Base-by-base conservation (phyloP, 108 stramenopile species). In the Skeletonema menzelii region DNA sequence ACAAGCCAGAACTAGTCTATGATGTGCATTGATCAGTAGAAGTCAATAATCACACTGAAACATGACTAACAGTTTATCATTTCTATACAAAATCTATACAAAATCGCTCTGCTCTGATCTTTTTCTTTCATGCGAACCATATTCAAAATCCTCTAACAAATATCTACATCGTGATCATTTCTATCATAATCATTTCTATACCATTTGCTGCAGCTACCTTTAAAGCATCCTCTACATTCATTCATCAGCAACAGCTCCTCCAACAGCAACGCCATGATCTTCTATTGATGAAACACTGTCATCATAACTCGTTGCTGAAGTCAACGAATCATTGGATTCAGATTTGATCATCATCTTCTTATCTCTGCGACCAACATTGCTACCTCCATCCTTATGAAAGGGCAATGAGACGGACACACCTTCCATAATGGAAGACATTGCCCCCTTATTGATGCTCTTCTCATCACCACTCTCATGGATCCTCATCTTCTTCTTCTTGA, bases 301-400 rank as follows among this genome's bases (percentile, higher is more conserved):
- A 46, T 46, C 44, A 46, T 46, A 46, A 46, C 49, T 53, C 49
- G 49, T 53, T 53, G 49, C 22, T 8, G 49, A 53, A 24, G 49
- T 53, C 20, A 53, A 24, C 22, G 49, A 53, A 53, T 53, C 49
- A 22, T 53, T 53, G 20, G 49, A 53, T 53, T 53, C 49, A 22
- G 49, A 53, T 22, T 53, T 53, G 49, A 53, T 53, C 49, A 53
- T 53, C 49, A 53, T 53, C 49, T 53, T 53, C 22, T 15, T 42
- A 42, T 53, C 49, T 53, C 49, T 24, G 10, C 2, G 22, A 5
- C 19, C 20, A 49, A 19, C 47, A 49, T 40, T 40, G 38, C 19
- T 22, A 53, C 22, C 49, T 22, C 20, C 8, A 24, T 53, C 49
- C 20, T 53, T 24, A 22, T 24, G 49, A 22, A 22, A 53, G 22